phyloP scores from a whole-genome alignment of 129 eudicot genomes.

The Flaveria linearis region DNA sequence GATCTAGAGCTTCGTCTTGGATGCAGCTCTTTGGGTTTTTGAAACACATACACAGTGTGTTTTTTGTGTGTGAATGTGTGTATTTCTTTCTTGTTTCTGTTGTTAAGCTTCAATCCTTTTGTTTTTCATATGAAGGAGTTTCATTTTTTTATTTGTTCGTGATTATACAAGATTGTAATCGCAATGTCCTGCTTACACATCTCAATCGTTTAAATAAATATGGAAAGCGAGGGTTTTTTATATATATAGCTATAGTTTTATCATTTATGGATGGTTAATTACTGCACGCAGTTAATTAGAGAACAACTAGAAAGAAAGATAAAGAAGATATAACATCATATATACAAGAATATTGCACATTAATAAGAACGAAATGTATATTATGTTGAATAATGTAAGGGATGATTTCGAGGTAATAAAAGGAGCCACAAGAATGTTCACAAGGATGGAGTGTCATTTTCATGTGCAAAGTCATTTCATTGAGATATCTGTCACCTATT shows the following conservation, averaged over 20 bases:
- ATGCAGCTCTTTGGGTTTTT: constrained; percentile 24
- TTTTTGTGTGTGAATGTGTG: constrained; percentile 21
- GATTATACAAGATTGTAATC: not conserved
- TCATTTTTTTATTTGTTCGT: constrained; percentile 12
- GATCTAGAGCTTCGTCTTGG: constrained; percentile 43
- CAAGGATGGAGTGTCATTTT: constrained; percentile 31
- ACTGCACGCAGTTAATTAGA: not conserved
- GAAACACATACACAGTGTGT: constrained; percentile 18
- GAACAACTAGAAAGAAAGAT: not conserved
- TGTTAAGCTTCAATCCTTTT: constrained; percentile 7
- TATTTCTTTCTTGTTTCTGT: constrained; percentile 16
- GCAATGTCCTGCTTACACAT: not conserved
- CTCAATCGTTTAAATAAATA: constrained; percentile 1
- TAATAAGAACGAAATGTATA: not conserved
- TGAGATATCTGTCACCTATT: constrained; percentile 15
- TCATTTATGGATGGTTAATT: not conserved
- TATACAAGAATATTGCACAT: not conserved
- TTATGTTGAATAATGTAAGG: not conserved
- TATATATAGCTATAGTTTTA: not conserved
- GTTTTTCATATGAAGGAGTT: constrained; percentile 1
- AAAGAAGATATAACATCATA: not conserved
- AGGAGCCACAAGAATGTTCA: constrained; percentile 13
- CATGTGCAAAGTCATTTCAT: constrained; percentile 21
- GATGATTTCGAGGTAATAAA: not conserved
- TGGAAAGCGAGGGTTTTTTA: not conserved